Evolutionary conservation across 257 asterid species (phyloP).

Genomic region (Echites panduratus): DNA sequence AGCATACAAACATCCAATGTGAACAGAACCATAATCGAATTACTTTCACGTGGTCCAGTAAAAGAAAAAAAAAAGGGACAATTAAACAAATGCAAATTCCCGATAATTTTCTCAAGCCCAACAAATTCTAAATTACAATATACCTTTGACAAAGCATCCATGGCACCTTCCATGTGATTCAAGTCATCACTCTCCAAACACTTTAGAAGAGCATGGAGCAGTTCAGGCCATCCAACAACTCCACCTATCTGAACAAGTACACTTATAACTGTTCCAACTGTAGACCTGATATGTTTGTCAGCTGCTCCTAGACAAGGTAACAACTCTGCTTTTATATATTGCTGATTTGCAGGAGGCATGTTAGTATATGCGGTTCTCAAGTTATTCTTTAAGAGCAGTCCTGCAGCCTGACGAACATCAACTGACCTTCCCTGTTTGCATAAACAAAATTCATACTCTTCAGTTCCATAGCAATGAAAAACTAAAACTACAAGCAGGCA

Average conservation of each 20-base stretch:
- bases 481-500: not conserved
- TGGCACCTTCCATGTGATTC: slow-evolving; percentile 97
- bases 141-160: slow-evolving; percentile 99
- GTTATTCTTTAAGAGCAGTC: slow-evolving; percentile 86
- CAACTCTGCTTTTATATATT: slow-evolving; percentile 68
- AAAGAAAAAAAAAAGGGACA: not conserved
- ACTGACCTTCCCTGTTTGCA: slow-evolving; percentile 65
- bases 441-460: not conserved
- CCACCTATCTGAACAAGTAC: slow-evolving; percentile 86
- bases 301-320: slow-evolving; percentile 84
- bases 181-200: slow-evolving; percentile 85
- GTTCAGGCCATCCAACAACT: slow-evolving; percentile 85
- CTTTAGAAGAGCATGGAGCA: slow-evolving; percentile 71
- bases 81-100: not conserved
- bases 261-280: slow-evolving; percentile 90
- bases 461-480: not conserved
- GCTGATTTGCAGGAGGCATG: slow-evolving; percentile 69
- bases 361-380: slow-evolving; percentile 47
- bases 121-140: not conserved
- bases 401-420: slow-evolving; percentile 98
- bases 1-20: not conserved
- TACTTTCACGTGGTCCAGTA: not conserved
- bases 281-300: slow-evolving; percentile 85
- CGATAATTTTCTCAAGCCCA: not conserved
- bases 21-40: not conserved